These are phyloP conservation scores for Penicillium riverlandense DNA, from an alignment of 495 filamentous ascomycete genomes.

Conservation along the genomic window DNA sequence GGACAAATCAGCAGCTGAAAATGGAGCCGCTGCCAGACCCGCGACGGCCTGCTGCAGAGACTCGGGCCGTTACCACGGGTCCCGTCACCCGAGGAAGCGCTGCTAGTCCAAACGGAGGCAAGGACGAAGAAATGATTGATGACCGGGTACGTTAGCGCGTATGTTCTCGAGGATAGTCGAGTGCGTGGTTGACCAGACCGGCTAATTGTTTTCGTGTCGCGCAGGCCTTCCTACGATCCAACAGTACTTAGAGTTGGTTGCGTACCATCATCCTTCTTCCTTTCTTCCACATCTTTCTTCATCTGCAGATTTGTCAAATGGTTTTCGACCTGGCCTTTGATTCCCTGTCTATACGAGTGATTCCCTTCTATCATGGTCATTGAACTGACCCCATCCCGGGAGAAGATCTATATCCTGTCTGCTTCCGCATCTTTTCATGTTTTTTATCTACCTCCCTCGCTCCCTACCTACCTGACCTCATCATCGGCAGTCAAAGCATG, in stretches of 20 bases:
- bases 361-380: neutral
- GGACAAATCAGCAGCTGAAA: slow-evolving; percentile 10
- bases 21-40: slow-evolving; percentile 16
- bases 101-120: slow-evolving; percentile 56
- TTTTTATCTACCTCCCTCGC: neutral
- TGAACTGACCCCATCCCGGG: neutral
- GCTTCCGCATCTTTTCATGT: slow-evolving; percentile 1
- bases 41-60: slow-evolving; percentile 39
- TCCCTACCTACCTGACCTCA: neutral
- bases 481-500: too few species aligned
- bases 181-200: slow-evolving; percentile 6
- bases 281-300: neutral
- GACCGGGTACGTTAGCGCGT: slow-evolving; percentile 55
- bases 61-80: slow-evolving; percentile 58
- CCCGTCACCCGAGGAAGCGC: slow-evolving; percentile 41
- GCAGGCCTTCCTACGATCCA: slow-evolving; percentile 33
- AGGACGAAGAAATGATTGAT: slow-evolving; percentile 60
- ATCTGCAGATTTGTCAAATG: slow-evolving; percentile 13
- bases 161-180: slow-evolving; percentile 3
- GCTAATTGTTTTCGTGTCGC: slow-evolving; percentile 6
- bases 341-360: slow-evolving; percentile 27
- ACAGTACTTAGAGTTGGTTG: slow-evolving; percentile 27
- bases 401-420: slow-evolving; percentile 3
- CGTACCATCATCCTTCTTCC: slow-evolving; percentile 10
- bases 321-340: slow-evolving; percentile 16